Evolutionary conservation across 306 rosid species (phyloP).

Genomic region (Vigna unguiculata): DNA sequence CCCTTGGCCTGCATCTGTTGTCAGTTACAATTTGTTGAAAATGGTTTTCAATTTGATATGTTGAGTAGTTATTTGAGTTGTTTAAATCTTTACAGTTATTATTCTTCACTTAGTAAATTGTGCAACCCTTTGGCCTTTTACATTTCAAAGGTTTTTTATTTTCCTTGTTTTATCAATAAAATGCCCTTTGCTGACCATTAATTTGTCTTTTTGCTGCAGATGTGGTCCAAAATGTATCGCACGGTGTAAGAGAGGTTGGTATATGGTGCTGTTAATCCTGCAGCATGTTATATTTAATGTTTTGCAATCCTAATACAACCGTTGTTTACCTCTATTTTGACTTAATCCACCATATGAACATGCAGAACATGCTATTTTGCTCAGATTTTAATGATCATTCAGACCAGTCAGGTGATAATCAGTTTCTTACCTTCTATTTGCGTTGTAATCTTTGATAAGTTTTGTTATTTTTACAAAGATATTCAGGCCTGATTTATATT

Average conservation of each 20-base stretch:
- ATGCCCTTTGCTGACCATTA: constrained; percentile 38
- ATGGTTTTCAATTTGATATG: constrained; percentile 29
- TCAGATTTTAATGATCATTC: constrained; percentile 65
- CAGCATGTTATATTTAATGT: constrained; percentile 6
- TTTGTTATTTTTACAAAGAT: constrained; percentile 24
- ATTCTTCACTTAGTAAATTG: constrained; percentile 12
- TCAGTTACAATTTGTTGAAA: constrained; percentile 12
- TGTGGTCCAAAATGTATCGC: constrained; percentile 59
- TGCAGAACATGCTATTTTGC: constrained; percentile 74
- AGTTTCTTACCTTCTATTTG: constrained; percentile 33
- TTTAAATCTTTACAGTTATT: constrained; percentile 5
- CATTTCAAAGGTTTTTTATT: neutral
- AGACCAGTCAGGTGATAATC: constrained; percentile 68
- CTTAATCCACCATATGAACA: constrained; percentile 35
- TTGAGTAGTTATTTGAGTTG: constrained; percentile 30
- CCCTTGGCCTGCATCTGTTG: constrained; percentile 1
- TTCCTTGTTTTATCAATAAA: neutral
- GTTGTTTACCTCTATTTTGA: constrained; percentile 38
- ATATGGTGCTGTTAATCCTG: constrained; percentile 28
- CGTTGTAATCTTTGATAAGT: constrained; percentile 6
- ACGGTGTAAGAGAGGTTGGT: constrained; percentile 69
- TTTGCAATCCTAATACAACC: constrained; percentile 17
- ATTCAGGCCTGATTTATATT: constrained; percentile 4
- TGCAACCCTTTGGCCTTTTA: neutral
- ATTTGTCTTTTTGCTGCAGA: constrained; percentile 54